Conservation (phyloP, 2,329 filamentous ascomycete genomes). For the Colletotrichum viniferum region DNA sequence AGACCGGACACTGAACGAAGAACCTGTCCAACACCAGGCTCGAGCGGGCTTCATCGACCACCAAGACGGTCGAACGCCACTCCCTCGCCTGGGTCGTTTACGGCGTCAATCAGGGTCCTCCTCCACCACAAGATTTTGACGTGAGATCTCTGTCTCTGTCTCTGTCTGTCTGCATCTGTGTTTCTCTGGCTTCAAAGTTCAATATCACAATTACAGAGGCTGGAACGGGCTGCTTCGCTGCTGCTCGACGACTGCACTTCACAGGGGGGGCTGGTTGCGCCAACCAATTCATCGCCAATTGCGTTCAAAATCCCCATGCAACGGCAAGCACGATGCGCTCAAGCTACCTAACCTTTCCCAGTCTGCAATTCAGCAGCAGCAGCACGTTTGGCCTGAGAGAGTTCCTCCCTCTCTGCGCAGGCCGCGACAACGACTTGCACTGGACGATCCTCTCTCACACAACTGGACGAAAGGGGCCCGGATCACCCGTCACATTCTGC, state of each 20-base stretch:
- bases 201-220: background rate
- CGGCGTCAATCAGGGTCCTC: background rate
- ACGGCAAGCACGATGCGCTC: background rate
- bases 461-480: background rate
- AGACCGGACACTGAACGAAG: background rate
- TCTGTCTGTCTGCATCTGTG: background rate
- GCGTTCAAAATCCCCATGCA: background rate
- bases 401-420: background rate
- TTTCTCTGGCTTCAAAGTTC: background rate
- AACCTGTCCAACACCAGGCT: background rate
- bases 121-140: background rate
- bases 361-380: background rate
- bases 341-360: background rate
- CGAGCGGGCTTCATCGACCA: background rate
- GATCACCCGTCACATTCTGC: background rate
- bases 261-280: background rate
- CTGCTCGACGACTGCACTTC: background rate
- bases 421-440: background rate
- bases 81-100: background rate
- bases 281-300: background rate
- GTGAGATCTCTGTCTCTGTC: background rate
- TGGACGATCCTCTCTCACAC: background rate
- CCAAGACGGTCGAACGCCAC: background rate
- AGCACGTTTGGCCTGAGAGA: accelerated
- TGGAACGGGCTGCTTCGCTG: background rate